Evolutionary conservation across 2,329 filamentous ascomycete genomes (phyloP), one percentile per base, ranked within the genome.

Genomic region (Bipolaris bicolor): DNA sequence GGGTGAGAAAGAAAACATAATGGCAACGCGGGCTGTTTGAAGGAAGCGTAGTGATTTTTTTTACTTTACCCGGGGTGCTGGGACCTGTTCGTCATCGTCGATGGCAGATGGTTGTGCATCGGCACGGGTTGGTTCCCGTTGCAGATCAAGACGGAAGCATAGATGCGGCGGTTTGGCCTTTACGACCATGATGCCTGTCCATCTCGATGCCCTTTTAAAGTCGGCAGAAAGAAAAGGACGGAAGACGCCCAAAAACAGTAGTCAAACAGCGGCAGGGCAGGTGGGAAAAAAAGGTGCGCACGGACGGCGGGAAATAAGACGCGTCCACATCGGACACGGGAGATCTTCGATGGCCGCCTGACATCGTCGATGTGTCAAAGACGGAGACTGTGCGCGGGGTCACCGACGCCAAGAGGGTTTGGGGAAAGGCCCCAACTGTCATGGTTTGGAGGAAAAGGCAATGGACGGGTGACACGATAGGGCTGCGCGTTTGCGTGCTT

Each of bases 261-360:
- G 69, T 67, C 52, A 49, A 77, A 13, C 73, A 74, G 73, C 33
- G n/a, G 20, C 45, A 26, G 18, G 9, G 26, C 26, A 29, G 26
- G 26, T 26, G 24, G 9, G 9, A 29, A 29, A 29, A 29, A 29
- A 29, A 29, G 9, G 26, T 10, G 9, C 24, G 48, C 37, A 50
- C 48, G 48, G 29, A 10, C 39, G 5, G 39, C 48, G 48, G 39
- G 16, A 31, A 20, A 13, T 13, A 36, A 40, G 48, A 13, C 18
- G 18, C 53, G 29, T 51, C 15, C 18, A 24, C 53, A 34, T 51
- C 15, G 18, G 11, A 16, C 41, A 48, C 54, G 58, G 58, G 50
- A 60, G 58, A 60, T 60, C 41, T 44, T 55, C 58, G 58, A 60
- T 60, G 57, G 11, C 24, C 24, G 26, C 18, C 24, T 33, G 24